phyloP scores from a whole-genome alignment of 2,329 filamentous ascomycete species.

The Xylariaceae sp. region DNA sequence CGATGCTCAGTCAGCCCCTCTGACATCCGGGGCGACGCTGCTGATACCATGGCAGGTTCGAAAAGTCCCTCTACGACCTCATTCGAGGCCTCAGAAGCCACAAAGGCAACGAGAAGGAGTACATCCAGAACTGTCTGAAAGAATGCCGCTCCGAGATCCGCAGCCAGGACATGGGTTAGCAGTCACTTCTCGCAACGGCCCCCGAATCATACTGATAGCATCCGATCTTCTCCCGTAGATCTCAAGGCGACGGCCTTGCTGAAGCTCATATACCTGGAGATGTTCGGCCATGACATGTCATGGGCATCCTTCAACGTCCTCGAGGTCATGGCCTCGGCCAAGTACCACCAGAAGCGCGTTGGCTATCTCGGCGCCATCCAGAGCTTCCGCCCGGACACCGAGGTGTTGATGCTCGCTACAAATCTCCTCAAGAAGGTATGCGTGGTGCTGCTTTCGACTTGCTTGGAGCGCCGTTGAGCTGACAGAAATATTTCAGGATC shows the following conservation, averaged over 20 bases:
- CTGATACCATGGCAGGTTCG: constrained; percentile 66
- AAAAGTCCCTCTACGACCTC: constrained; percentile 98
- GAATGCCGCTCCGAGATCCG: constrained; percentile 94
- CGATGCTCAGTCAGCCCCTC: neutral
- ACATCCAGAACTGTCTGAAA: constrained; percentile 86
- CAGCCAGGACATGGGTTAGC: constrained; percentile 83
- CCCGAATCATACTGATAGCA: constrained; percentile 3
- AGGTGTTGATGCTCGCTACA: constrained; percentile 95
- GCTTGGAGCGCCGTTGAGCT: constrained; percentile 1
- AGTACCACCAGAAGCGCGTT: constrained; percentile 91
- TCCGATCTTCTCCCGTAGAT: constrained; percentile 47
- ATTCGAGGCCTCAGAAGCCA: constrained; percentile 93
- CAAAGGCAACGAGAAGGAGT: constrained; percentile 91
- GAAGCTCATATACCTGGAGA: constrained; percentile 96
- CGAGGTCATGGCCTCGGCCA: constrained; percentile 95
- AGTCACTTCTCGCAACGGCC: constrained; percentile 9
- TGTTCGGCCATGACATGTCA: constrained; percentile 99
- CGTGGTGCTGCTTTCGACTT: neutral
- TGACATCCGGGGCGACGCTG: neutral
- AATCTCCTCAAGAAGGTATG: constrained; percentile 88
- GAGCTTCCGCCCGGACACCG: constrained; percentile 91
- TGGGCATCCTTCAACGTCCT: constrained; percentile 98
- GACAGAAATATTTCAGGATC: constrained; percentile 47
- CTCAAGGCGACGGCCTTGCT: constrained; percentile 92
- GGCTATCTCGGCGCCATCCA: constrained; percentile 94